A percentile compares a stretch with the other conserved stretches of the same genome.
Evolutionary conservation across 2,329 filamentous ascomycete species (phyloP).

Genomic region (Monilinia polystroma): DNA sequence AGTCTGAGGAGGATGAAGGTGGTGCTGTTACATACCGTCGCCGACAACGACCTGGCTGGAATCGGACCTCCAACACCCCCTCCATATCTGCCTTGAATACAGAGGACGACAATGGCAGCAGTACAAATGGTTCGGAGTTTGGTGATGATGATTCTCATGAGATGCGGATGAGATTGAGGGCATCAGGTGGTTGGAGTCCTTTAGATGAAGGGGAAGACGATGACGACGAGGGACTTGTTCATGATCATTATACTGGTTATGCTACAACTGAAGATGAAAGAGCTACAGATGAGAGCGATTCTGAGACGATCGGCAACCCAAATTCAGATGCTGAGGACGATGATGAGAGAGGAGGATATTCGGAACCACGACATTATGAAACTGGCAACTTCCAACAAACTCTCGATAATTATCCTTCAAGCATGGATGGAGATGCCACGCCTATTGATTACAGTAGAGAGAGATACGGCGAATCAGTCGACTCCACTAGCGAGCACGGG

Average conservation of each 20-base stretch:
- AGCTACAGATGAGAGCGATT: conserved; percentile 34
- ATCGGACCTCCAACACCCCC: conserved; percentile 23
- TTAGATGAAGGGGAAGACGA: conserved; percentile 39
- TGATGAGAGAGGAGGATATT: conserved; percentile 31
- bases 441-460: conserved; percentile 9
- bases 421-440: conserved; percentile 10
- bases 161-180: conserved; percentile 24
- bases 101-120: conserved; percentile 27
- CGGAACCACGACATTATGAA: conserved; percentile 30
- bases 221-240: conserved; percentile 22
- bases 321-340: conserved; percentile 34
- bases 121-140: conserved; percentile 34
- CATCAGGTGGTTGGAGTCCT: conserved; percentile 39
- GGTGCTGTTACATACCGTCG: conserved; percentile 36
- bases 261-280: conserved; percentile 29
- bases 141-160: conserved; percentile 34
- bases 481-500: conserved; percentile 15
- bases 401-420: conserved; percentile 1
- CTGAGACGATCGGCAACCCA: conserved; percentile 36
- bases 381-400: conserved; percentile 19
- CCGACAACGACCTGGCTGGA: conserved; percentile 25
- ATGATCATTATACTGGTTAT: conserved; percentile 27
- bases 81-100: conserved; percentile 31
- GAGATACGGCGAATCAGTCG: not conserved
- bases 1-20: conserved; percentile 36